Percentiles rank a stretch among this genome's conserved stretches.
phyloP scores from a whole-genome alignment of 495 filamentous ascomycete genomes.

The Geoglossum glabrum region DNA sequence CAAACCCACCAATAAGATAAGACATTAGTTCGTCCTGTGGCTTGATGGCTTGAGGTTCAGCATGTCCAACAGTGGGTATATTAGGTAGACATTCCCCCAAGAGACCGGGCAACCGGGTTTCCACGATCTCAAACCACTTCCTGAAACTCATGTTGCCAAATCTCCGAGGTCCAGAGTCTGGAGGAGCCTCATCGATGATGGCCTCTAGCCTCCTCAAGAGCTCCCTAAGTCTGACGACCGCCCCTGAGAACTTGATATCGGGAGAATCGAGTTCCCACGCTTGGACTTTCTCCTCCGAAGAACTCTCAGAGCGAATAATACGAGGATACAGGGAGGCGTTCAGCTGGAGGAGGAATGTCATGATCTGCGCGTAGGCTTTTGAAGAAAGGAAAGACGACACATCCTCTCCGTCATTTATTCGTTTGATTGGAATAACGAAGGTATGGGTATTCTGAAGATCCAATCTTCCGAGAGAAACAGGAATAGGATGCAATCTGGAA shows the following conservation, averaged over 20 bases:
- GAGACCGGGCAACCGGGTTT: constrained; percentile 32
- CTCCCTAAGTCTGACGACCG: constrained; percentile 40
- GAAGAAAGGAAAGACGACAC: constrained; percentile 56
- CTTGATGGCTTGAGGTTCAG: neutral
- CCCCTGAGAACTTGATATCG: constrained; percentile 30
- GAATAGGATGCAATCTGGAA: neutral
- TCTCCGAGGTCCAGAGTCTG: constrained; percentile 62
- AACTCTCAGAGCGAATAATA: constrained; percentile 15
- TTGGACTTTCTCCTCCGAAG: constrained; percentile 18
- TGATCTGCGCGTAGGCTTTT: constrained; percentile 66
- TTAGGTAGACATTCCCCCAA: constrained; percentile 40
- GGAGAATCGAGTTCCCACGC: constrained; percentile 33
- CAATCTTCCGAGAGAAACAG: constrained; percentile 5
- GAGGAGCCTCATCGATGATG: constrained; percentile 60
- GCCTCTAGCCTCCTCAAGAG: constrained; percentile 39
- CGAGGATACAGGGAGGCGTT: constrained; percentile 73
- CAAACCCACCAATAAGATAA: constrained; percentile 77
- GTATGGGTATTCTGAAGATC: constrained; percentile 13
- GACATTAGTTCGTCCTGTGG: constrained; percentile 40
- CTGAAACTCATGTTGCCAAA: constrained; percentile 87
- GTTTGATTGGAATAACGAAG: constrained; percentile 43
- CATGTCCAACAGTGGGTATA: constrained; percentile 21
- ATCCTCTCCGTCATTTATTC: constrained; percentile 64
- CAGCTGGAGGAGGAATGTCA: constrained; percentile 70
- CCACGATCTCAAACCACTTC: constrained; percentile 54